Evolutionary conservation across 306 rosid genomes (phyloP).

Genomic region (Vigna nakashimae): DNA sequence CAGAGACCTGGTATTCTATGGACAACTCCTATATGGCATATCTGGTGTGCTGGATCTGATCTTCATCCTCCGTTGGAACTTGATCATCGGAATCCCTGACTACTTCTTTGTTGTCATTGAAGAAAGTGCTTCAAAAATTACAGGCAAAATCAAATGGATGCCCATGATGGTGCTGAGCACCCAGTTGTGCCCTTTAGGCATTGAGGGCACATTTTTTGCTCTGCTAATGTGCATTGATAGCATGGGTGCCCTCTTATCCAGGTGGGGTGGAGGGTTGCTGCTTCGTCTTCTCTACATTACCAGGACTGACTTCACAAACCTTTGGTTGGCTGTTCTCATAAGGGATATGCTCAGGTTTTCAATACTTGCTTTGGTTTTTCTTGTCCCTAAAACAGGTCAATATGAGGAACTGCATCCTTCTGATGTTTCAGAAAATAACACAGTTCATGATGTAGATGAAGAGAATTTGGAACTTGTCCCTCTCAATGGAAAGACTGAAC

Average conservation of each 20-base stretch:
- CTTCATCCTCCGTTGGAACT: slow-evolving; percentile 74
- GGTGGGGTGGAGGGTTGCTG: slow-evolving; percentile 68
- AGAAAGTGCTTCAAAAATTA: slow-evolving; percentile 58
- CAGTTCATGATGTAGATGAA: slow-evolving; percentile 36
- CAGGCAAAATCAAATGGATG: slow-evolving; percentile 69
- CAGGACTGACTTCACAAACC: slow-evolving; percentile 66
- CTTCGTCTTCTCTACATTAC: slow-evolving; percentile 61
- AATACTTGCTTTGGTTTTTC: slow-evolving; percentile 62
- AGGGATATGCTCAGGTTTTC: slow-evolving; percentile 66
- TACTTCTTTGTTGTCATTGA: slow-evolving; percentile 65
- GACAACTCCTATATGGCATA: slow-evolving; percentile 65
- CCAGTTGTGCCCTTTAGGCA: slow-evolving; percentile 72
- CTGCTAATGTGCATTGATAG: slow-evolving; percentile 77
- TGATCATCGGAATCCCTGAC: slow-evolving; percentile 66
- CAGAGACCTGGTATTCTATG: slow-evolving; percentile 61
- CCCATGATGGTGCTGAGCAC: slow-evolving; percentile 78
- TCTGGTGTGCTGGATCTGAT: slow-evolving; percentile 70
- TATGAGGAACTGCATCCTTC: slow-evolving; percentile 57
- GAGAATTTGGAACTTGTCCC: slow-evolving; percentile 68
- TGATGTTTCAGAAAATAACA: slow-evolving; percentile 44
- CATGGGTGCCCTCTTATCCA: slow-evolving; percentile 59
- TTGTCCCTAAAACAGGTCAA: slow-evolving; percentile 63
- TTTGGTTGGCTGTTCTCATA: slow-evolving; percentile 65
- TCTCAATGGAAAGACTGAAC: slow-evolving; percentile 38
- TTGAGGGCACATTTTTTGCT: slow-evolving; percentile 86